Percentiles rank a stretch among this genome's conserved stretches.
phyloP scores from a whole-genome alignment of 345 rosid genomes.

The Isatis tinctoria region DNA sequence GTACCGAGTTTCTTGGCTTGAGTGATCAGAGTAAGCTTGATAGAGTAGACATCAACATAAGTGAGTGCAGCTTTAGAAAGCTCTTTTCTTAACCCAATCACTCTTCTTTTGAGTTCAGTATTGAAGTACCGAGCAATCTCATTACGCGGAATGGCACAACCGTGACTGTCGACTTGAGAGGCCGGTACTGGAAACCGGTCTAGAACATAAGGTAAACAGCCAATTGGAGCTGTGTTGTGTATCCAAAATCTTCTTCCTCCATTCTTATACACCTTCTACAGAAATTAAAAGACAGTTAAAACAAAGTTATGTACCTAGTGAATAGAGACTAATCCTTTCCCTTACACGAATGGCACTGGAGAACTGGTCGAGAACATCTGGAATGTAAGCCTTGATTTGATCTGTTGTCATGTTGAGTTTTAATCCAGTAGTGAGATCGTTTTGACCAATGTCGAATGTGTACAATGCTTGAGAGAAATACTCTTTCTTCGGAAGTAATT shows the following conservation, averaged over 20 bases:
- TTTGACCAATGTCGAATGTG: slow-evolving; percentile 68
- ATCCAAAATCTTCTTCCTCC: slow-evolving; percentile 67
- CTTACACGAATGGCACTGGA: slow-evolving; percentile 41
- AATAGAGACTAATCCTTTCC: not conserved
- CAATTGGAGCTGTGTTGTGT: slow-evolving; percentile 76
- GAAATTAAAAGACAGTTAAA: not conserved
- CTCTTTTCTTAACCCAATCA: slow-evolving; percentile 43
- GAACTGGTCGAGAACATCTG: slow-evolving; percentile 45
- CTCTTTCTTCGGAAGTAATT: slow-evolving; percentile 46
- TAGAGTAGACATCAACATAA: slow-evolving; percentile 58
- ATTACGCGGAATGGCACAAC: slow-evolving; percentile 65
- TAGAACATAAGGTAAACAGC: slow-evolving; percentile 56
- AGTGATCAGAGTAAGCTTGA: slow-evolving; percentile 51
- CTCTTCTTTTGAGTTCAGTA: slow-evolving; percentile 33
- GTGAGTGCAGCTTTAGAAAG: slow-evolving; percentile 53
- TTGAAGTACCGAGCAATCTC: slow-evolving; percentile 55
- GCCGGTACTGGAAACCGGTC: slow-evolving; percentile 39
- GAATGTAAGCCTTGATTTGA: slow-evolving; percentile 56
- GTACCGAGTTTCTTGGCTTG: slow-evolving; percentile 50
- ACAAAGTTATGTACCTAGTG: not conserved
- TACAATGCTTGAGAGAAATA: slow-evolving; percentile 47
- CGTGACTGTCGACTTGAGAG: slow-evolving; percentile 42
- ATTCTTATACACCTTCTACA: slow-evolving; percentile 39
- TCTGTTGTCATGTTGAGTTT: slow-evolving; percentile 56
- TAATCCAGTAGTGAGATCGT: slow-evolving; percentile 63